phyloP scores from a whole-genome alignment of 345 rosid species.

The Pelargonium nanum region DNA sequence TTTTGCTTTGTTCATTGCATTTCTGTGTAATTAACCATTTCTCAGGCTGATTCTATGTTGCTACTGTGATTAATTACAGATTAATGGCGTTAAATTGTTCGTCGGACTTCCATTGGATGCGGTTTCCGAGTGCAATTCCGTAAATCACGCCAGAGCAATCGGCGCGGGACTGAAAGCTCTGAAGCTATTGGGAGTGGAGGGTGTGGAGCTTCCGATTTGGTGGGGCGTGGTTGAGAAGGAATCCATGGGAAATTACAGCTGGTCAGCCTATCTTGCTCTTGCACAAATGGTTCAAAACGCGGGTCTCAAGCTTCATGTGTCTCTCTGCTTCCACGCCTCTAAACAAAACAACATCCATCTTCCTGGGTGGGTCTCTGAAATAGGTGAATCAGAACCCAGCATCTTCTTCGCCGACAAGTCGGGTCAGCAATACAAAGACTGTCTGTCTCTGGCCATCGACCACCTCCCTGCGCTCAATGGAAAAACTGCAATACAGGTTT shows the following conservation, averaged over 20 bases:
- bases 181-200: slow-evolving; percentile 76
- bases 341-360: slow-evolving; percentile 39
- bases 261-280: slow-evolving; percentile 73
- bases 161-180: slow-evolving; percentile 75
- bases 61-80: slow-evolving; percentile 19
- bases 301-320: slow-evolving; percentile 71
- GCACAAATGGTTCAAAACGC: slow-evolving; percentile 68
- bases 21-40: too few species aligned
- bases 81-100: slow-evolving; percentile 41
- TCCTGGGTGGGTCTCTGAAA: slow-evolving; percentile 59
- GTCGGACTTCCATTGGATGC: slow-evolving; percentile 84
- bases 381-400: slow-evolving; percentile 41
- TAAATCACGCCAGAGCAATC: slow-evolving; percentile 69
- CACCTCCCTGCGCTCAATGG: slow-evolving; percentile 66
- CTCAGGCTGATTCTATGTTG: too few species aligned
- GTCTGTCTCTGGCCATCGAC: slow-evolving; percentile 72
- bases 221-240: slow-evolving; percentile 96
- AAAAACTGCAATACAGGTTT: slow-evolving; percentile 66
- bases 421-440: slow-evolving; percentile 42
- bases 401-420: slow-evolving; percentile 52
- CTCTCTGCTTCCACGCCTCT: slow-evolving; percentile 62
- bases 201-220: slow-evolving; percentile 83
- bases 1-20: too few species aligned
- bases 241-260: slow-evolving; percentile 58
- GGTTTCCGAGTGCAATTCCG: slow-evolving; percentile 44